phyloP scores from a whole-genome alignment of 345 rosid genomes.

The Ceriops decandra region DNA sequence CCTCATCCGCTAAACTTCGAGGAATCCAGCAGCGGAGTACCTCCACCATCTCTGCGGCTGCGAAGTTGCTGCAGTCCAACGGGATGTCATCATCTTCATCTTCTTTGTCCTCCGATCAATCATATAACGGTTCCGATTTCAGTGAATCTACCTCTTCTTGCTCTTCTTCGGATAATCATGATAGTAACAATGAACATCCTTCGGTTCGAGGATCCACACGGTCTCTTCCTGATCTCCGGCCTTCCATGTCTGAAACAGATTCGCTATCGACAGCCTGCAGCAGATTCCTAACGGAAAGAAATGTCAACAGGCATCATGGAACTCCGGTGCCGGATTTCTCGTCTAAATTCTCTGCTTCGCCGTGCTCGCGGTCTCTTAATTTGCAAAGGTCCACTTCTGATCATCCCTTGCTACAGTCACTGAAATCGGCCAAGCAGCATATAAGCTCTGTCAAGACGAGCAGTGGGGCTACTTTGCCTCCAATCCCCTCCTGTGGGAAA shows the following conservation, averaged over 20 bases:
- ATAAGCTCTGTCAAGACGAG: conserved; percentile 16
- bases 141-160: neutral
- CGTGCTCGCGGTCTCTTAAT: conserved; percentile 35
- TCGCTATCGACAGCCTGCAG: conserved; percentile 26
- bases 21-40: conserved; percentile 27
- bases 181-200: neutral
- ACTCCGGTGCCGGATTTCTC: conserved; percentile 1
- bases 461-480: conserved; percentile 42
- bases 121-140: too few species aligned
- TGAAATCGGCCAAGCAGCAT: conserved; percentile 14
- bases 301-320: conserved; percentile 23
- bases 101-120: neutral
- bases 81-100: conserved; percentile 23
- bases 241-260: conserved; percentile 41
- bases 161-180: conserved; percentile 1
- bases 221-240: conserved; percentile 24
- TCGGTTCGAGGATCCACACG: conserved; percentile 6
- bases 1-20: conserved; percentile 32
- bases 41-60: conserved; percentile 44
- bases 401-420: too few species aligned
- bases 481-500: conserved; percentile 27
- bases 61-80: conserved; percentile 55
- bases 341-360: conserved; percentile 23
- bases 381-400: conserved; percentile 3
- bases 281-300: conserved; percentile 32